Evolutionary conservation across 2,329 filamentous ascomycete genomes (phyloP).

Genomic region (Penicillium sp.): DNA sequence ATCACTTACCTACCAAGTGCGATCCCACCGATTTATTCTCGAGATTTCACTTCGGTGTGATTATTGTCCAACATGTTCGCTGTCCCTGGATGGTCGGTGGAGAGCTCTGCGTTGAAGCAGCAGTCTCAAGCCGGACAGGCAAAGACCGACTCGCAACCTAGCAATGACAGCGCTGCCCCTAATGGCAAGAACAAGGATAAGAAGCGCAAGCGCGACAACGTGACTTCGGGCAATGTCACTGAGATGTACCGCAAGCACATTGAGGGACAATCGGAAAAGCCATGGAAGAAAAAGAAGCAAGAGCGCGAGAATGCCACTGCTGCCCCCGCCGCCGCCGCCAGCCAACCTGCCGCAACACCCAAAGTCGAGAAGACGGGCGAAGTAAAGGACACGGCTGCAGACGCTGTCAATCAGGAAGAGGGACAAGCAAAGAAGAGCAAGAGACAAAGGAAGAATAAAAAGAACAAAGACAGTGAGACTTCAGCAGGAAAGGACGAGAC

Average conservation of each 20-base stretch:
- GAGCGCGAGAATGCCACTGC: conserved; percentile 21
- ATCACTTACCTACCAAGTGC: not conserved
- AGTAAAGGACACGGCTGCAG: conserved; percentile 13
- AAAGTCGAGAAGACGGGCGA: conserved; percentile 16
- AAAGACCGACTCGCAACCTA: conserved; percentile 50
- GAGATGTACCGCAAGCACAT: conserved; percentile 75
- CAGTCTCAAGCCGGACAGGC: conserved; percentile 60
- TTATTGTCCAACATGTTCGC: conserved; percentile 61
- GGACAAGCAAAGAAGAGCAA: conserved; percentile 22
- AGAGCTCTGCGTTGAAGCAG: conserved; percentile 63
- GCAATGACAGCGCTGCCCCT: conserved; percentile 21
- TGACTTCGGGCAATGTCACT: conserved; percentile 65
- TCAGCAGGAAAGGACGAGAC: conserved; percentile 14
- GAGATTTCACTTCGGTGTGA: no score
- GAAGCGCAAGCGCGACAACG: conserved; percentile 48
- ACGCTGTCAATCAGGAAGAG: conserved; percentile 22
- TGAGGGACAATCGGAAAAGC: conserved; percentile 54
- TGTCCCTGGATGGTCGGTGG: conserved; percentile 85
- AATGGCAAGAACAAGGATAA: conserved; percentile 37
- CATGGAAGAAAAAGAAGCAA: conserved; percentile 28
- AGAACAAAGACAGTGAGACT: conserved; percentile 27
- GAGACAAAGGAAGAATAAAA: conserved; percentile 29
- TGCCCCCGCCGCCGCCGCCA: conserved; percentile 2
- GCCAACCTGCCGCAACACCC: conserved; percentile 6
- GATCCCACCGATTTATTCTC: no score